Conservation (phyloP, 495 filamentous ascomycete genomes). For the Lichenothelia convexa region DNA sequence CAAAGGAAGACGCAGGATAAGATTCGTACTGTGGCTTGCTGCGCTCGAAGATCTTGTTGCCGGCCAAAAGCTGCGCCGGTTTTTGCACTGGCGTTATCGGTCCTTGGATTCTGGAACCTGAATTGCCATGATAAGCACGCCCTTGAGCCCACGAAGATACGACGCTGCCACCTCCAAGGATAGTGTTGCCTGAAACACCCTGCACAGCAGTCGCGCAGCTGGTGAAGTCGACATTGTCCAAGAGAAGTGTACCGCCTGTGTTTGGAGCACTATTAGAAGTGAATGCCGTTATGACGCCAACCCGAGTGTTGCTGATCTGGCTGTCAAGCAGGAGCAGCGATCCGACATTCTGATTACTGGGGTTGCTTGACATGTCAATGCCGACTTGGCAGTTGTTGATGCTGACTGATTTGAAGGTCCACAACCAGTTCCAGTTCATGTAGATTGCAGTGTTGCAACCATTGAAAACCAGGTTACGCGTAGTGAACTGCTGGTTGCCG, state of each 20-base stretch:
- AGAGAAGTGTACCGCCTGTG: conserved; percentile 33
- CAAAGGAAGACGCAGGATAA: conserved; percentile 32
- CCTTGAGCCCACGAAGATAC: conserved; percentile 36
- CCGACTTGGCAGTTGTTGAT: conserved; percentile 39
- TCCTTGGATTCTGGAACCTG: conserved; percentile 26
- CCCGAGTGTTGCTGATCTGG: conserved; percentile 16
- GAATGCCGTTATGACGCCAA: conserved; percentile 20
- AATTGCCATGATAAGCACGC: conserved; percentile 28
- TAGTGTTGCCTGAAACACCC: conserved; percentile 25
- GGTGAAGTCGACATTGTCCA: conserved; percentile 51
- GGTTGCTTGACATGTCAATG: conserved; percentile 39
- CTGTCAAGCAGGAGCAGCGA: conserved; percentile 23
- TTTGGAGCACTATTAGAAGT: conserved; percentile 16
- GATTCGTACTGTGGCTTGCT: conserved; percentile 50
- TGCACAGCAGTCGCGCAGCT: conserved; percentile 44
- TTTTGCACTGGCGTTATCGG: conserved; percentile 20
- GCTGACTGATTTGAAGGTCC: conserved; percentile 25
- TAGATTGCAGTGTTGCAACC: conserved; percentile 30
- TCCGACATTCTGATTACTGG: conserved; percentile 28
- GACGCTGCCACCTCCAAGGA: conserved; percentile 39
- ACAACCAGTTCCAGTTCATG: conserved; percentile 41
- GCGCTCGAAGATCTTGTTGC: conserved; percentile 40
- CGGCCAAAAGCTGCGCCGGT: conserved; percentile 22
- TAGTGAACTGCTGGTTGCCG: conserved; percentile 38
- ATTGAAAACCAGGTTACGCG: conserved; percentile 30